phyloP scores from a whole-genome alignment of 768 basidiomycete species.

The Boletus rubropictus region DNA sequence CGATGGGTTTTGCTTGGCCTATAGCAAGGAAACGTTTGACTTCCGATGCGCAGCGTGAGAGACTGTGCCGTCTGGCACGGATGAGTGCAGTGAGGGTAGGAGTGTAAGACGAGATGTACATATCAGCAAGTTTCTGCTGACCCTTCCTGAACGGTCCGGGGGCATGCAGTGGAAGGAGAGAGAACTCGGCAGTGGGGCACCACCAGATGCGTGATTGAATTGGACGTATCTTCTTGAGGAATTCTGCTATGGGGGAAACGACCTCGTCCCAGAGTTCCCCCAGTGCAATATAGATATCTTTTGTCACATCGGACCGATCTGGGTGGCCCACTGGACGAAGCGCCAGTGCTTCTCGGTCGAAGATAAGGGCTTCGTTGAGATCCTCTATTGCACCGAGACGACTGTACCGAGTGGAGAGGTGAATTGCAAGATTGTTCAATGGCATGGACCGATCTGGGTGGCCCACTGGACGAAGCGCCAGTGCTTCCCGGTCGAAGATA shows the following conservation, averaged over 20 bases:
- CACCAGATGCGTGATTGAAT: neutral
- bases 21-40: conserved; percentile 2
- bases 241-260: neutral
- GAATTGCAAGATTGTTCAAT: neutral
- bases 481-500: neutral
- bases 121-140: conserved; percentile 1
- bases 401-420: neutral
- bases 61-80: neutral
- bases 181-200: neutral
- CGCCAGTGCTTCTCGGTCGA: no score
- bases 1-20: neutral
- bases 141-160: neutral
- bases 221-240: neutral
- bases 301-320: neutral
- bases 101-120: conserved; percentile 17
- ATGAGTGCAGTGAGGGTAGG: conserved; percentile 10
- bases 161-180: neutral
- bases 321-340: no score
- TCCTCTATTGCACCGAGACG: neutral
- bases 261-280: neutral
- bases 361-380: neutral
- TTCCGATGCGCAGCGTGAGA: neutral
- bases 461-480: neutral
- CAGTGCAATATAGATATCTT: neutral
- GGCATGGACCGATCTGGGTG: neutral